Percentiles rank a stretch among this genome's conserved stretches.
These are phyloP conservation scores for Laburnicola sp. DNA, from an alignment of 2,329 filamentous ascomycete genomes.

Conservation along the genomic window DNA sequence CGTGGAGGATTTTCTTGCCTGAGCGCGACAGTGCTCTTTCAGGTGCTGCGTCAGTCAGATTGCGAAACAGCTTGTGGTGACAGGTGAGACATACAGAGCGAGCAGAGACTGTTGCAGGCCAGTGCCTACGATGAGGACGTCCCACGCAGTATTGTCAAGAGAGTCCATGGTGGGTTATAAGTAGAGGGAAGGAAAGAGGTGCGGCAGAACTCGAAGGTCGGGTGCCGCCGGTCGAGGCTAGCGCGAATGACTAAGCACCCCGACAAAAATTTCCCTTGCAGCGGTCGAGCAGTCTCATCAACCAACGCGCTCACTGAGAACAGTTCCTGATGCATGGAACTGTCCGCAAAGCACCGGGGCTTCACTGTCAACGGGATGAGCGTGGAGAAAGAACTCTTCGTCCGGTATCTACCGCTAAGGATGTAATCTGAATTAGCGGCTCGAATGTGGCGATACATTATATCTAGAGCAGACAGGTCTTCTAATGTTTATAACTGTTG, in stretches of 20 bases:
- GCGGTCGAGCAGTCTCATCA: conserved; percentile 19
- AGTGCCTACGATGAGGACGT: conserved; percentile 58
- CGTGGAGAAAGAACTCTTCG: conserved; percentile 50
- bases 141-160: conserved; percentile 55
- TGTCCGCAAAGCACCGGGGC: conserved; percentile 42
- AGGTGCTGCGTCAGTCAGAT: conserved; percentile 72
- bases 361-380: conserved; percentile 50
- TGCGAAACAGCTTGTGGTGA: conserved; percentile 40
- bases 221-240: conserved; percentile 16
- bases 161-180: conserved; percentile 49
- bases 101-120: conserved; percentile 58
- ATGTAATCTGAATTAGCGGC: conserved; percentile 55
- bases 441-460: conserved; percentile 55
- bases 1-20: conserved; percentile 85
- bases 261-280: conserved; percentile 29
- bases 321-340: conserved; percentile 38
- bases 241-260: conserved; percentile 41
- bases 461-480: background rate
- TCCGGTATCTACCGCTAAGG: conserved; percentile 58
- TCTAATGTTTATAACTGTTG: background rate
- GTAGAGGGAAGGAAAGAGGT: conserved; percentile 19
- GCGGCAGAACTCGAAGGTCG: conserved; percentile 23
- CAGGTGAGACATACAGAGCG: conserved; percentile 52
- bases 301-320: conserved; percentile 44
- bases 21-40: conserved; percentile 90